Percentiles rank a stretch among this genome's conserved stretches.
Evolutionary conservation across 306 rosid species (phyloP).

Genomic region (Leucaena leucocephala): DNA sequence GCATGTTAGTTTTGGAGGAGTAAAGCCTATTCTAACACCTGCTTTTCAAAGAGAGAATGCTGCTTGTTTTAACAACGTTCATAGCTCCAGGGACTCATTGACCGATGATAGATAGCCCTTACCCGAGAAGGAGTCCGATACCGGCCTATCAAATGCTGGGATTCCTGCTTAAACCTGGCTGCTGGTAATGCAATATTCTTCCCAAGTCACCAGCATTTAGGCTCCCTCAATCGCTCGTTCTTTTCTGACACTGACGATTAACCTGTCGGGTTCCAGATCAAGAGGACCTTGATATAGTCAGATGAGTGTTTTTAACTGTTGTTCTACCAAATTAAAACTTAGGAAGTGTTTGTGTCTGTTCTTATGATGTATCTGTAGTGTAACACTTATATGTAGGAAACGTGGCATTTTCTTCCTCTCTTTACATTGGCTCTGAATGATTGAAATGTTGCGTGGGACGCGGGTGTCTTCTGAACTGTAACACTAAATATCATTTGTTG

Average conservation of each 20-base stretch:
- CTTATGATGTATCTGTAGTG: conserved; percentile 52
- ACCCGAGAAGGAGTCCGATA: conserved; percentile 66
- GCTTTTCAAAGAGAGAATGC: conserved; percentile 58
- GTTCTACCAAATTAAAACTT: conserved; percentile 36
- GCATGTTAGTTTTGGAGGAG: conserved; percentile 61
- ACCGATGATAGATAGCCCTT: conserved; percentile 60
- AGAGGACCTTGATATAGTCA: conserved; percentile 26
- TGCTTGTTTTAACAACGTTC: conserved; percentile 50
- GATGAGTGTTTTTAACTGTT: conserved; percentile 52
- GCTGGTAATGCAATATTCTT: conserved; percentile 35
- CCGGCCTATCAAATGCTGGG: conserved; percentile 65
- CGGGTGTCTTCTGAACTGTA: conserved; percentile 37
- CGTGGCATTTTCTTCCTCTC: conserved; percentile 38
- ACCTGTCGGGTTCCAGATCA: conserved; percentile 26
- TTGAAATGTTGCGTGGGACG: conserved; percentile 33
- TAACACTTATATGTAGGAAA: conserved; percentile 60
- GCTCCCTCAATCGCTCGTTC: conserved; percentile 60
- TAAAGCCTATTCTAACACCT: conserved; percentile 74
- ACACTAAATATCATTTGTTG: conserved; percentile 28
- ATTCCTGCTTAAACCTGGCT: conserved; percentile 52
- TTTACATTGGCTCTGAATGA: conserved; percentile 39
- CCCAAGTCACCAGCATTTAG: conserved; percentile 45
- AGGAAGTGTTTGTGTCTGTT: conserved; percentile 39
- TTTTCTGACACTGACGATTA: conserved; percentile 54
- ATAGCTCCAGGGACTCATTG: conserved; percentile 56